A percentile compares a stretch with the other conserved stretches of the same genome.
These are phyloP conservation scores for Venturia carpophila DNA, from an alignment of 2,329 filamentous ascomycete species.

Conservation along the genomic window DNA sequence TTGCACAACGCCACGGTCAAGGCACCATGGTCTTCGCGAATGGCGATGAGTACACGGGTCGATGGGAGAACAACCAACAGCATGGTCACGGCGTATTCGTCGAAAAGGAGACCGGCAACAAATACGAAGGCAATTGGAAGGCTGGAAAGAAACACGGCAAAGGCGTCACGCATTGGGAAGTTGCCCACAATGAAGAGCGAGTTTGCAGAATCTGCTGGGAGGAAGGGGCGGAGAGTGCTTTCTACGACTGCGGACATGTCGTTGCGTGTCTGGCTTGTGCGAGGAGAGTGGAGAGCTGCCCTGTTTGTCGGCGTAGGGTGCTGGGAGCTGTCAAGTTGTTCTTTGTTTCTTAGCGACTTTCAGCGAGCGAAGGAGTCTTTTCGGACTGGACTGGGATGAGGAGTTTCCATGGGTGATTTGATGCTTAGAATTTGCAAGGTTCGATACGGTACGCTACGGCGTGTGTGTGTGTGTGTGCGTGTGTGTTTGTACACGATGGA, in stretches of 20 bases:
- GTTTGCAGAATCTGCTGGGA: slow-evolving; percentile 56
- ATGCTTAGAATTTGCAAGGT: background rate
- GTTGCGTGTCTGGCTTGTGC: slow-evolving; percentile 54
- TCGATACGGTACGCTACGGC: background rate
- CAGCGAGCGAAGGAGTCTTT: background rate
- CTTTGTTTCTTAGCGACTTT: slow-evolving; percentile 21
- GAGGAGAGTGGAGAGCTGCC: slow-evolving; percentile 50
- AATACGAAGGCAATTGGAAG: slow-evolving; percentile 53
- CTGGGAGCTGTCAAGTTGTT: slow-evolving; percentile 51
- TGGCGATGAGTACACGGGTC: slow-evolving; percentile 51
- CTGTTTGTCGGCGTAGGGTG: slow-evolving; percentile 52
- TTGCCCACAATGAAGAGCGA: slow-evolving; percentile 52
- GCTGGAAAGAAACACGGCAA: slow-evolving; percentile 53
- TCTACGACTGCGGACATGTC: slow-evolving; percentile 57
- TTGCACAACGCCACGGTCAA: slow-evolving; percentile 46
- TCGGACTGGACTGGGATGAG: background rate
- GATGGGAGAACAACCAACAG: slow-evolving; percentile 57
- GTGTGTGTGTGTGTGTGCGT: background rate
- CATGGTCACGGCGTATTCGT: slow-evolving; percentile 52
- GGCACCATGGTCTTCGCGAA: slow-evolving; percentile 56
- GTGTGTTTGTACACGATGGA: background rate
- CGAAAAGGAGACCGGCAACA: slow-evolving; percentile 50
- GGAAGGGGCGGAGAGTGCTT: slow-evolving; percentile 51
- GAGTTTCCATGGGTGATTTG: slow-evolving; percentile 1
- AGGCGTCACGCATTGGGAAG: slow-evolving; percentile 55